phyloP scores from a whole-genome alignment of 2,329 filamentous ascomycete genomes.

The Verticillium isaacii region DNA sequence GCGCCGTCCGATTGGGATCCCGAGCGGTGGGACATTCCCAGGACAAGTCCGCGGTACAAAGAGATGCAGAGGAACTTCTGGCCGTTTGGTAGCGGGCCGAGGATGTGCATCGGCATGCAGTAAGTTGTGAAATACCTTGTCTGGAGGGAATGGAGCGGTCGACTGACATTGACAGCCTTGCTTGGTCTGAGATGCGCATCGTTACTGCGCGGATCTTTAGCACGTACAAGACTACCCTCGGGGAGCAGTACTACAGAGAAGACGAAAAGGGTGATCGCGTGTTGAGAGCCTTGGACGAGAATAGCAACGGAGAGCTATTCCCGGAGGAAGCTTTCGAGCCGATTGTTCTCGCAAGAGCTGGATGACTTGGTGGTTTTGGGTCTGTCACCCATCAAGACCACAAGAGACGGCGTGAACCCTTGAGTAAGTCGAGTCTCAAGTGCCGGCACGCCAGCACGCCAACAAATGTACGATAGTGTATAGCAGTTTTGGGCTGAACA shows the following conservation, averaged over 20 bases:
- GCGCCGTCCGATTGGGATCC: background rate
- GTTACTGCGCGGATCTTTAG: background rate
- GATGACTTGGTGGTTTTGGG: background rate
- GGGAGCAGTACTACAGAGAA: background rate
- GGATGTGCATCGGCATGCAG: conserved; percentile 1
- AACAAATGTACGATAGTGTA: too few species aligned
- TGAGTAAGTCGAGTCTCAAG: too few species aligned
- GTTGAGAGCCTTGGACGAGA: background rate
- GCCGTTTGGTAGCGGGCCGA: background rate
- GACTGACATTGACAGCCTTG: background rate
- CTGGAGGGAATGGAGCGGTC: too few species aligned
- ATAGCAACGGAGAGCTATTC: background rate
- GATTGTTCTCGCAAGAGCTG: background rate
- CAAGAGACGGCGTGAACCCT: too few species aligned
- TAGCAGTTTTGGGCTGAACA: too few species aligned
- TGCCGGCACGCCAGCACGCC: too few species aligned
- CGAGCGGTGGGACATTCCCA: background rate
- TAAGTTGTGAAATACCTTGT: background rate
- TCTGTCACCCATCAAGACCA: too few species aligned
- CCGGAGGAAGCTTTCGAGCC: background rate
- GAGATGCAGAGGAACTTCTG: background rate
- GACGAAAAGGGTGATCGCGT: background rate
- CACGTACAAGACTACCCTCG: background rate
- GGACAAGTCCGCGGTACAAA: background rate
- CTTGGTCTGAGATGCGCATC: background rate